Base-by-base conservation (phyloP, 768 basidiomycete genomes). In the Coprinopsis strossmayeri region DNA sequence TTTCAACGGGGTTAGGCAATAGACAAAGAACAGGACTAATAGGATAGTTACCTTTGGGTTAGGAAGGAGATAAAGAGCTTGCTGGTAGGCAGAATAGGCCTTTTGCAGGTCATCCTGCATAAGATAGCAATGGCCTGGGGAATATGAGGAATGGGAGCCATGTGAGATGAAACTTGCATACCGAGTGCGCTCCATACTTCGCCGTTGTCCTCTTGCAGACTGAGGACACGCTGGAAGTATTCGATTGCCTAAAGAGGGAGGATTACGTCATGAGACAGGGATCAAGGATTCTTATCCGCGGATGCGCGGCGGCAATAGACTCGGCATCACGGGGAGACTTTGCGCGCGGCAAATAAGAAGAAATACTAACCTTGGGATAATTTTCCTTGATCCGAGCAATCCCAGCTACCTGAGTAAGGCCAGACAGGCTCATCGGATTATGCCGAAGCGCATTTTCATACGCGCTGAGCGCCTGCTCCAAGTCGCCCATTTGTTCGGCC, bases 71-170 rank as follows among this genome's bases (percentile, higher is more conserved):
- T 95, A 97, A 20, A 99, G 77, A 1, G 96, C 96, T 64, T 98
- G 95, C 68, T 99, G 94, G 67, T 99, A 99, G 13, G 96, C 94
- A 1, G 90, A 86, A 66, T 98, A 98, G 0, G 96, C 96, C 72
- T 95, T 96, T 71, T 95, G 93, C 39, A 99, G 80, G 70, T 98
- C 93, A 63, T 98, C 96, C 63, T 96, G 94, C 95, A 96, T 98
- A 51, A 99, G 82, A 66, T 95, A 93, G 67, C 95, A 98, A 59
- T 98, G 93, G 26, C 94, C 91, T 89, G 58, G 23, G 18, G 10
- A 15, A 45, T 23, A 4, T 45, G 5, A 7, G 27, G 41, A 54
- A 43, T 47, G 44, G 5, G 9, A 18, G 35, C 53, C 40, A 60
- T 46, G 49, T 34, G 27, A 35, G 52, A 51, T 48, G 44, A 53